A percentile compares a stretch with the other conserved stretches of the same genome.
phyloP scores from a whole-genome alignment of 306 rosid species.

The Cucumis sativus region DNA sequence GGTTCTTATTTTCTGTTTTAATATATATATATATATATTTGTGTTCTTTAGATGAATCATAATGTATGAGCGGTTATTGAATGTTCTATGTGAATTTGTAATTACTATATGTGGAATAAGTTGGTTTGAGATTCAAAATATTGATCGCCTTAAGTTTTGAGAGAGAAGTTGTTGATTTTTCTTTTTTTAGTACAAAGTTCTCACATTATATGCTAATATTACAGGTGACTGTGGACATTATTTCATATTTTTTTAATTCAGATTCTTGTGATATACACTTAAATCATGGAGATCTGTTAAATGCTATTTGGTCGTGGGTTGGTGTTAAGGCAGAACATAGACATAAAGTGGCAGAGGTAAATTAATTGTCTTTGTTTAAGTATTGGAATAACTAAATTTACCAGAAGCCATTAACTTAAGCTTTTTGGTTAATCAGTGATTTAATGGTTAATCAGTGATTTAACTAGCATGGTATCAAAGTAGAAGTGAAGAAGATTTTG shows the following conservation, averaged over 20 bases:
- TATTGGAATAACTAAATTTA: too few species aligned
- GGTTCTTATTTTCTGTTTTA: too few species aligned
- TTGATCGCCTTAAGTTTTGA: background rate
- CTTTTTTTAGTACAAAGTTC: background rate
- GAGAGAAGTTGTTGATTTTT: background rate
- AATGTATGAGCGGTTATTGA: too few species aligned
- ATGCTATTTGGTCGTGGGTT: conserved; percentile 93
- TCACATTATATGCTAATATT: background rate
- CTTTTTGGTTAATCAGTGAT: too few species aligned
- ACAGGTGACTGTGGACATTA: conserved; percentile 80
- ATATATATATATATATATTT: too few species aligned
- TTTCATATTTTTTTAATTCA: conserved; percentile 40
- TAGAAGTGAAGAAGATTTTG: too few species aligned
- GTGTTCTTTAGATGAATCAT: too few species aligned
- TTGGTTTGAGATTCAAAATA: background rate
- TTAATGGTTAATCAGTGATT: too few species aligned
- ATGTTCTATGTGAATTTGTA: too few species aligned
- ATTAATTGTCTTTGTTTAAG: conserved; percentile 3
- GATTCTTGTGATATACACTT: conserved; percentile 77
- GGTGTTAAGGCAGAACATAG: conserved; percentile 79
- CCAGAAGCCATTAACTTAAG: too few species aligned
- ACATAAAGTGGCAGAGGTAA: conserved; percentile 90
- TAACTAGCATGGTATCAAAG: too few species aligned
- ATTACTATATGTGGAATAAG: background rate
- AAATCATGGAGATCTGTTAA: conserved; percentile 73